Percentiles rank a stretch among this genome's conserved stretches.
Conservation (phyloP, 2,329 filamentous ascomycete species). For the Coniella lustricola region DNA sequence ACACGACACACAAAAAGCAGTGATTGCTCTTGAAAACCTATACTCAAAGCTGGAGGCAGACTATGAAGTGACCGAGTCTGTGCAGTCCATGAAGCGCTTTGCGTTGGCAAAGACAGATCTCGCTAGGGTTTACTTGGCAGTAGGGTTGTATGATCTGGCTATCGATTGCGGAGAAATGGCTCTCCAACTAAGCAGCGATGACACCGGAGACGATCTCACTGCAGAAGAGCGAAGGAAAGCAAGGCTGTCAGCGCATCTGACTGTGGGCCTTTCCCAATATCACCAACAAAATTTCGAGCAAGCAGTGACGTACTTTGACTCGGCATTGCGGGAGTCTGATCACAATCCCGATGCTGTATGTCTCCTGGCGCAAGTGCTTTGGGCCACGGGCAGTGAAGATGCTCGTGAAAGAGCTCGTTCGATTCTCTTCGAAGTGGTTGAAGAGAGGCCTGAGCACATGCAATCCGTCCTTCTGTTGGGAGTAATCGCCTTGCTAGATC, state of each 20-base stretch:
- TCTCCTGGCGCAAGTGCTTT: constrained; percentile 82
- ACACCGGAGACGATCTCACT: constrained; percentile 58
- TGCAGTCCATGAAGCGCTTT: constrained; percentile 65
- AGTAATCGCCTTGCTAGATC: constrained; percentile 73
- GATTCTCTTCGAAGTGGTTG: constrained; percentile 73
- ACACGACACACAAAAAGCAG: constrained; percentile 58
- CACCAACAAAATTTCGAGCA: constrained; percentile 58
- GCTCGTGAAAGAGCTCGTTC: constrained; percentile 71
- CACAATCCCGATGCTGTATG: constrained; percentile 79
- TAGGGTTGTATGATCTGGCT: constrained; percentile 57
- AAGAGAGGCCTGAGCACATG: constrained; percentile 66
- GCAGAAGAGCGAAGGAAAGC: constrained; percentile 60
- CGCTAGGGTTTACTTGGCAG: constrained; percentile 72
- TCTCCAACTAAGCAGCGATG: constrained; percentile 69
- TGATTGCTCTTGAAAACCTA: constrained; percentile 56
- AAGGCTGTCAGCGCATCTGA: constrained; percentile 77
- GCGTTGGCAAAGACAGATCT: constrained; percentile 81
- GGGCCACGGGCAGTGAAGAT: constrained; percentile 74
- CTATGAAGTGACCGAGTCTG: constrained; percentile 78
- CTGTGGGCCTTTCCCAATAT: constrained; percentile 76
- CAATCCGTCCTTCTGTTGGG: constrained; percentile 75
- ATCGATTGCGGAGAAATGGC: constrained; percentile 75
- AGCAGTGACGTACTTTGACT: constrained; percentile 72
- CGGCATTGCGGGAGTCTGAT: constrained; percentile 69
- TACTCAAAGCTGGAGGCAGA: constrained; percentile 68